Evolutionary conservation across 345 rosid genomes (phyloP).

Genomic region (Citrus mangshanensis): DNA sequence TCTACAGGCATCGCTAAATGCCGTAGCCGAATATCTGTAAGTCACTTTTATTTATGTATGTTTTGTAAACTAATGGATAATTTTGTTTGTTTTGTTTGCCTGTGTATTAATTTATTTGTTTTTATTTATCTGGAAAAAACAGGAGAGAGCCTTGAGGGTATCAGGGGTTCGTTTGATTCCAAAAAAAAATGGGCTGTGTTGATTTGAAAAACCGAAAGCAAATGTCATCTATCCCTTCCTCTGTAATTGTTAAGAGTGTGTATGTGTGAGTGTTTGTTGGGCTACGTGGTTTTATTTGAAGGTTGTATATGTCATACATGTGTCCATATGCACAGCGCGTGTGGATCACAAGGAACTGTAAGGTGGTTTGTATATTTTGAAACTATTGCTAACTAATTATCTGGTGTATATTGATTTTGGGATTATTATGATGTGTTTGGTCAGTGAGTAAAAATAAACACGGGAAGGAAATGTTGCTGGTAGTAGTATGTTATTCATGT

Average conservation of each 20-base stretch:
- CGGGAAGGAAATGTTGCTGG: background rate
- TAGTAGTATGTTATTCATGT: background rate
- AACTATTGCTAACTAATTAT: background rate
- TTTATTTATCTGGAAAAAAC: background rate
- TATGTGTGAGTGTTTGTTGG: background rate
- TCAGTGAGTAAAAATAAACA: background rate
- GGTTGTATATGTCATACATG: constrained; percentile 65
- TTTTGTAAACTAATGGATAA: background rate
- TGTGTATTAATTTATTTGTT: background rate
- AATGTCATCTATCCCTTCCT: background rate
- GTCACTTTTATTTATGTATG: background rate
- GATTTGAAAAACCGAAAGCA: background rate
- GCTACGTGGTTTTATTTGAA: constrained; percentile 19
- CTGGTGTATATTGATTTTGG: background rate
- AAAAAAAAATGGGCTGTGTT: background rate
- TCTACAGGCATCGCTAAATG: constrained; percentile 38
- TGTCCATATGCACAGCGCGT: constrained; percentile 83
- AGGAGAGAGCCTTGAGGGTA: constrained; percentile 47
- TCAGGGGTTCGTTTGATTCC: constrained; percentile 45
- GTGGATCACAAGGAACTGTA: constrained; percentile 77
- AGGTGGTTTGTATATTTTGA: constrained; percentile 38
- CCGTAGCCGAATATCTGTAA: constrained; percentile 44
- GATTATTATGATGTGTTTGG: background rate
- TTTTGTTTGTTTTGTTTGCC: background rate
- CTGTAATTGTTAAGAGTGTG: background rate